Evolutionary conservation across 2,329 filamentous ascomycete species (phyloP).

Genomic region (Claviceps pusilla): DNA sequence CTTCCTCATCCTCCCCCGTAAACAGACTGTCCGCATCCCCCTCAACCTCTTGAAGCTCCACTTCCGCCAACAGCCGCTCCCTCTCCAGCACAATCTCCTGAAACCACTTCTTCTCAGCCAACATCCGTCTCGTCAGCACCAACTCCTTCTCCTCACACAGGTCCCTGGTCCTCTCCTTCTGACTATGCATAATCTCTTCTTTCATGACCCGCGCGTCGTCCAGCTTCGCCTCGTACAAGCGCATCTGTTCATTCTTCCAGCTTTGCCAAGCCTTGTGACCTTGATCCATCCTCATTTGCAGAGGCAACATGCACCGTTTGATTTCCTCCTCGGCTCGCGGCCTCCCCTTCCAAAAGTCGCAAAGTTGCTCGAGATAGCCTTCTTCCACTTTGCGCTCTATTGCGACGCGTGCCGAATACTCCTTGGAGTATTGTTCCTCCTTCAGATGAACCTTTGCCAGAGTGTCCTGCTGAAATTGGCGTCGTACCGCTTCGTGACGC

Average conservation of each 20-base stretch:
- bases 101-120: conserved; percentile 34
- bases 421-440: conserved; percentile 21
- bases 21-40: conserved; percentile 22
- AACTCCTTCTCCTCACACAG: conserved; percentile 15
- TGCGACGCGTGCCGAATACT: conserved; percentile 25
- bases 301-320: conserved; percentile 18
- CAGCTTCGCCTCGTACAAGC: conserved; percentile 19
- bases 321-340: conserved; percentile 17
- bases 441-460: conserved; percentile 17
- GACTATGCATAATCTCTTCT: conserved; percentile 28
- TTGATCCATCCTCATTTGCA: conserved; percentile 27
- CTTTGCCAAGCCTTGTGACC: conserved; percentile 25
- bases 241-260: conserved; percentile 26
- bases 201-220: conserved; percentile 25
- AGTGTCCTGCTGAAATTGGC: conserved; percentile 13
- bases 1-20: conserved; percentile 7
- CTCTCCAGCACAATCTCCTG: conserved; percentile 30
- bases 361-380: conserved; percentile 26
- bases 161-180: conserved; percentile 18
- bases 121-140: conserved; percentile 19
- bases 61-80: conserved; percentile 24
- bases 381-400: conserved; percentile 30
- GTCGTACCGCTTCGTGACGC: conserved; percentile 20
- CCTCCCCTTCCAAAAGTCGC: conserved; percentile 23
- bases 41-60: conserved; percentile 29